Evolutionary conservation across 2,329 filamentous ascomycete genomes (phyloP), one percentile per base, ranked within the genome.

Genomic region (Pseudophaeomoniella oleicola): DNA sequence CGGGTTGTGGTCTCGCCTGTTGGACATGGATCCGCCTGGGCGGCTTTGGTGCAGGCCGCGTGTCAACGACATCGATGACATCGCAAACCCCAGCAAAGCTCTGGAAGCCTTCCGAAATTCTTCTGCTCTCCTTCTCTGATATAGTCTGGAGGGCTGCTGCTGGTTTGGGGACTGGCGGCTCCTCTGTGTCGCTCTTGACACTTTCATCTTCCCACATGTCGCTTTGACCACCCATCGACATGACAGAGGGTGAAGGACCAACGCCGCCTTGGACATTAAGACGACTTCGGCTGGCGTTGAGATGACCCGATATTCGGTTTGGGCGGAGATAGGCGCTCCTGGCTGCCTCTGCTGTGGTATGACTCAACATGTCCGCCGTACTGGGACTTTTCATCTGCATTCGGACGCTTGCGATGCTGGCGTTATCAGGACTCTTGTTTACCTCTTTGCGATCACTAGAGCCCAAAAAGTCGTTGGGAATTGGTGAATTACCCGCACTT

Each of bases 161-260:
- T 19, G 10, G 27, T 40, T 32, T n/a, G 34, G 27, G 16, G 45
- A 30, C 6, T 6, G 29, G 19, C 3, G 37, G 35, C 16, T 35
- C 46, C 32, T 30, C 44, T 29, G 30, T 46, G 38, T 39, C 38
- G 33, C 34, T 44, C 34, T 16, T 37, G 5, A 47, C 39, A 22
- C 44, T 48, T 16, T 42, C 46, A 37, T 61, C 58, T 46, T 62
- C 59, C 52, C 56, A 62, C 34, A 62, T 60, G 22, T 27, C 22
- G 1, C 53, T 55, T 5, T 58, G 32, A 13, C 33, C 42, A 34
- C 49, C 47, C 10, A 35, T 32, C 4, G 39, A 39, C 13, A 37
- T 27, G 9, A 30, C 19, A 6, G 41, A 41, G n/a, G 41, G 43
- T 5, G 41, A 43, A 12, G 30, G 30, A 4, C 22, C 38, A 11